phyloP scores from a whole-genome alignment of 202 grass and related monocot species.

The Digitaria exilis region DNA sequence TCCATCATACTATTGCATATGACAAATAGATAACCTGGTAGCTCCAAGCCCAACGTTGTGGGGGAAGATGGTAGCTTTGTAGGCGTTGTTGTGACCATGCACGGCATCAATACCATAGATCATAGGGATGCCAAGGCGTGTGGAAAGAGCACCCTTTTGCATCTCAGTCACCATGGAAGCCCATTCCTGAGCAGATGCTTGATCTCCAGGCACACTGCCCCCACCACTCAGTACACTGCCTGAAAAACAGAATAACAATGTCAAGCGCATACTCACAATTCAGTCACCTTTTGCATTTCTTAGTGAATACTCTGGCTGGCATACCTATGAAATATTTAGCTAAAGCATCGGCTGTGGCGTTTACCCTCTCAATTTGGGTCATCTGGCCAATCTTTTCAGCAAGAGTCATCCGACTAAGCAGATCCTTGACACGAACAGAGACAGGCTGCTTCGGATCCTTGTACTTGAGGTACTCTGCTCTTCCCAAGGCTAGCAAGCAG shows the following conservation, averaged over 20 bases:
- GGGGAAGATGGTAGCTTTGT: slow-evolving; percentile 84
- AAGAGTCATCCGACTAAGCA: slow-evolving; percentile 78
- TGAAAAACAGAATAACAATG: slow-evolving; percentile 37
- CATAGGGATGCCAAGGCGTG: slow-evolving; percentile 79
- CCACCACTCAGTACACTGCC: slow-evolving; percentile 88
- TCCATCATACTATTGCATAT: slow-evolving; percentile 13
- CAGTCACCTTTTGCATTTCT: background rate
- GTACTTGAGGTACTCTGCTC: slow-evolving; percentile 61
- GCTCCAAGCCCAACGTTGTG: slow-evolving; percentile 89
- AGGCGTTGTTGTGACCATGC: slow-evolving; percentile 83
- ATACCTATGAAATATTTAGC: slow-evolving; percentile 82
- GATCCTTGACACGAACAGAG: slow-evolving; percentile 61
- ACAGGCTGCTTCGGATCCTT: slow-evolving; percentile 77
- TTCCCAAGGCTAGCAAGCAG: slow-evolving; percentile 14
- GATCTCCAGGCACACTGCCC: slow-evolving; percentile 65
- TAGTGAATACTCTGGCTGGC: background rate
- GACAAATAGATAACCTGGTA: slow-evolving; percentile 47
- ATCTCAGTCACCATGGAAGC: slow-evolving; percentile 65
- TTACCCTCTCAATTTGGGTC: slow-evolving; percentile 81
- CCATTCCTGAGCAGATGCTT: slow-evolving; percentile 65
- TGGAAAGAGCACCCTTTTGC: slow-evolving; percentile 71
- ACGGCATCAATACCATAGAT: slow-evolving; percentile 89
- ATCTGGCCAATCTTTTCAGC: slow-evolving; percentile 98
- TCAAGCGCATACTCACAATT: slow-evolving; percentile 5
- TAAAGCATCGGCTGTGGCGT: slow-evolving; percentile 59